Evolutionary conservation across 306 rosid species (phyloP), one percentile per base, ranked within the genome.

Genomic region (Echinosophora koreensis): DNA sequence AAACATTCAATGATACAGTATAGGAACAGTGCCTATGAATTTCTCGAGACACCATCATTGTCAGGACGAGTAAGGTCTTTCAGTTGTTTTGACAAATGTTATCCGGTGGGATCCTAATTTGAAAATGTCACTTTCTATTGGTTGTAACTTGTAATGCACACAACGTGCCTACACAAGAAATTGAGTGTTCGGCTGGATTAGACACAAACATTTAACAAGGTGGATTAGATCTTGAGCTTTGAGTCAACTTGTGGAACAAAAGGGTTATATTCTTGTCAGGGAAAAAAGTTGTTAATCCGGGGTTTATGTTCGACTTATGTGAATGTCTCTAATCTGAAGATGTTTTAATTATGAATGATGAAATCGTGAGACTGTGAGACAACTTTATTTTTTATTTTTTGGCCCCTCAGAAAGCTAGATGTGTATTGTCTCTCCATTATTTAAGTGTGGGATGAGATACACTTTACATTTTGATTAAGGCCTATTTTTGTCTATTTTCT

Each of bases 81-180:
- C 57, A 32, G 59, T 49, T 49, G 44, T 14, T 49, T 68, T 14
- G 58, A 28, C 59, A 68, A 50, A 68, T 49, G 15, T 66, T 41
- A 47, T 30, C 1, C 27, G 66, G 16, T 67, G 27, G 57, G 41
- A 46, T 57, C 15, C 3, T 30, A 10, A 59, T 59, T 59, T 59
- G 66, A 59, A 14, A 6, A 7, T 59, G 17, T 59, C 10, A 30
- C 57, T 4, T 41, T 41, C 12, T 32, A 30, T 34, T 59, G 18
- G 42, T 32, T 59, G 7, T 59, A 30, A 13, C 30, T 32, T 59
- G 7, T 59, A 30, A 13, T 59, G 66, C 16, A 59, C 66, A 5
- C 41, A 15, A 1, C 9, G 0, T 41, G 42, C 28, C 27, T 28
- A n/a, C 22, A 27, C 73, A 11, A 51, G 22, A 68, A 67, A 46